Percentiles rank a stretch among this genome's conserved stretches.
Conservation (phyloP, 805 yeast genomes). For the Sugiyamaella mastotermitis region DNA sequence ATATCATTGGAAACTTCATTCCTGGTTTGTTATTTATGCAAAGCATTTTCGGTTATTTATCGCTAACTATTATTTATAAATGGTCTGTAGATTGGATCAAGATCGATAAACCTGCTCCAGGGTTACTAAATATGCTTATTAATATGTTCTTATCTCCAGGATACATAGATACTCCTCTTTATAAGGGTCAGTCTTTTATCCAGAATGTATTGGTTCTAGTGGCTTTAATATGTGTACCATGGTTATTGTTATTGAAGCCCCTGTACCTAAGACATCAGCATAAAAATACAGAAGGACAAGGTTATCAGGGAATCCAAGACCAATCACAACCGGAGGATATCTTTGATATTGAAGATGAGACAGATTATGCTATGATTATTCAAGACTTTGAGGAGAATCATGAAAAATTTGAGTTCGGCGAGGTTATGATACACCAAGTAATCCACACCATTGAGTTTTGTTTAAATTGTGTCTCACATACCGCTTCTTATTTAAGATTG, state of each 20-base stretch:
- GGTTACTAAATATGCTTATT: constrained; percentile 88
- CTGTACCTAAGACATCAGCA: constrained; percentile 56
- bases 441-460: constrained; percentile 98
- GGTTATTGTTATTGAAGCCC: constrained; percentile 84
- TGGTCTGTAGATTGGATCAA: constrained; percentile 93
- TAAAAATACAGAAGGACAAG: constrained; percentile 40
- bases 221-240: constrained; percentile 88
- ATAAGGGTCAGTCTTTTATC: constrained; percentile 69
- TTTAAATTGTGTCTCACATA: constrained; percentile 92
- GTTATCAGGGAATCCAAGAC: constrained; percentile 46
- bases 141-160: constrained; percentile 96
- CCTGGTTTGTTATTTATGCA: constrained; percentile 96
- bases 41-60: constrained; percentile 88
- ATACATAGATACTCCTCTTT: constrained; percentile 68
- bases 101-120: constrained; percentile 78
- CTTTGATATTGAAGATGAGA: constrained; percentile 28
- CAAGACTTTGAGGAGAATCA: constrained; percentile 35
- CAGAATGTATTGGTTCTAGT: constrained; percentile 66
- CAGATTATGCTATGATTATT: constrained; percentile 25
- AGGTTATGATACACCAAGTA: constrained; percentile 92
- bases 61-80: constrained; percentile 81
- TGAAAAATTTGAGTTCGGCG: constrained; percentile 73
- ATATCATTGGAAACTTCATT: constrained; percentile 84
- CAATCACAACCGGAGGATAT: constrained; percentile 30
- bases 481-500: constrained; percentile 90